Conservation (phyloP, 2,329 filamentous ascomycete genomes). For the Phialocephala subalpina region DNA sequence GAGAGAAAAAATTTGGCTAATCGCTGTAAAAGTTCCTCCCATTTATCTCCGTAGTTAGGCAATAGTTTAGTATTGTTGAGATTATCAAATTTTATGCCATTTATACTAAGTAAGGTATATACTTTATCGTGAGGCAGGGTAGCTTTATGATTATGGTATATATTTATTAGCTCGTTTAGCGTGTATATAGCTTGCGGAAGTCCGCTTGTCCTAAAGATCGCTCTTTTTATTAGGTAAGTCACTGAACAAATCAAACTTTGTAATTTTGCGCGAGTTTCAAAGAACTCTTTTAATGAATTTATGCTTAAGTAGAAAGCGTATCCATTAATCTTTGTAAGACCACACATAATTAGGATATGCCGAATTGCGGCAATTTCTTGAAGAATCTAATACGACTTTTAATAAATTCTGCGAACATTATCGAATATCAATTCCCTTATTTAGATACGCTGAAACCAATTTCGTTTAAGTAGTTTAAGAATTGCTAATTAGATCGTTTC, state of each 20-base stretch:
- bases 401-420: background rate
- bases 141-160: constrained; percentile 28
- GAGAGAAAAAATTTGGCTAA: constrained; percentile 26
- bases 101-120: constrained; percentile 32
- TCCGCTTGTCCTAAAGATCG: constrained; percentile 12
- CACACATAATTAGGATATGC: constrained; percentile 22
- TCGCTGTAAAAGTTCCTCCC: constrained; percentile 21
- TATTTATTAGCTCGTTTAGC: constrained; percentile 29
- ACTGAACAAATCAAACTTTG: constrained; percentile 20
- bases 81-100: constrained; percentile 32
- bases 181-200: constrained; percentile 17
- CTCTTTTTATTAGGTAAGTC: constrained; percentile 7
- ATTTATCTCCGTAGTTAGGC: constrained; percentile 25
- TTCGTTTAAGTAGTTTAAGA: constrained; percentile 17
- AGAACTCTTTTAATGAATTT: constrained; percentile 13
- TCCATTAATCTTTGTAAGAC: constrained; percentile 21
- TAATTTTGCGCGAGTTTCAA: constrained; percentile 10
- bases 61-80: constrained; percentile 17
- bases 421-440: constrained; percentile 17
- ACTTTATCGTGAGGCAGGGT: constrained; percentile 25
- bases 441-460: constrained; percentile 27
- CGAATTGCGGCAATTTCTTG: constrained; percentile 27
- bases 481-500: constrained; percentile 15
- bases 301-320: constrained; percentile 15
- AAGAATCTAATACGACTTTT: constrained; percentile 20